Evolutionary conservation across 1,284 basidiomycete species (phyloP), one percentile per base, ranked within the genome.

Genomic region (Cryptococcus hybrid): DNA sequence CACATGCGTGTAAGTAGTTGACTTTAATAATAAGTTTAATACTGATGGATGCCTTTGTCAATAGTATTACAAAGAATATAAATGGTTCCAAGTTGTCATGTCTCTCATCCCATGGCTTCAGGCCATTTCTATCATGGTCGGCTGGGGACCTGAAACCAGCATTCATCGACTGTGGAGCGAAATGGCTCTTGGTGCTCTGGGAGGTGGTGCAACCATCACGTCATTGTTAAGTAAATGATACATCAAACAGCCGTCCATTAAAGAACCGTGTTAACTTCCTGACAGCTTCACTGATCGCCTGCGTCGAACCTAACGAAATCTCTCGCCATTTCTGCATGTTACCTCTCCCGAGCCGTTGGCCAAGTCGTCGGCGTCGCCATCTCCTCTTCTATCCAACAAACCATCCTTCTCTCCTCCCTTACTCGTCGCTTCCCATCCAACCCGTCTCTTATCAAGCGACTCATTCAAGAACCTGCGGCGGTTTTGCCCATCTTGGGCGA

Each of bases 291-390:
- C 49, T 69, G 37, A 66, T 67, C 18, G 67, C 63, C 9, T 58
- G 53, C 12, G 65, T 70, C 15, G 68, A 66, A 54, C 56, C 60
- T 6, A 38, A 47, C 46, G 63, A 68, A 35, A 55, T 67, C 11
- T 61, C 43, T 71, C 18, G 68, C 70, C 15, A 67, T 73, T 53
- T 69, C 71, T 3, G 67, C 69, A 9, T 68, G 64, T 42, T 73
- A 70, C 52, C 60, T 73, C 46, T 69, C 65, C 58, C 58, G 71
- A 5, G 65, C 68, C 0, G 56, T 70, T 30, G 71, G 71, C 24
- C 71, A 73, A 54, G 69, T 73, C 43, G 40, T 69, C 30, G 71
- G 71, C 8, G 62, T 73, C 7, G 60, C 69, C 5, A 61, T 71
- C 40, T 58, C 69, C 6, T 63, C 66, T 4, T 62, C 69, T 13